Conservation (phyloP, 257 asterid species). For the Solanum rostratum region DNA sequence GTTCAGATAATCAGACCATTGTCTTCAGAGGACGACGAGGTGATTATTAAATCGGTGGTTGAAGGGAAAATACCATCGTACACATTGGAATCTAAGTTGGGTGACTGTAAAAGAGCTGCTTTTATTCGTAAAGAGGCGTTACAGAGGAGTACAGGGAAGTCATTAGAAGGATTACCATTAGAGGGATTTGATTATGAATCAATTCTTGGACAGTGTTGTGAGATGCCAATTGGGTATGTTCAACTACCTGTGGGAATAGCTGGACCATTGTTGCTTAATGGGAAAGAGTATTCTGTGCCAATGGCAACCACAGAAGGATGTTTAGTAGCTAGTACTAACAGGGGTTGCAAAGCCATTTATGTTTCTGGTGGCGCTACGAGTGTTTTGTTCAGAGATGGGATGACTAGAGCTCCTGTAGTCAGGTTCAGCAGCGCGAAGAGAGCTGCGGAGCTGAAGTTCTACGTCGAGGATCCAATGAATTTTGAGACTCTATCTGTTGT, state of each 20-base stretch:
- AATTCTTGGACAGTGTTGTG: constrained; percentile 55
- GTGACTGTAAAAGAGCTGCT: constrained; percentile 36
- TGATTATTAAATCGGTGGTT: constrained; percentile 19
- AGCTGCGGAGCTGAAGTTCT: constrained; percentile 41
- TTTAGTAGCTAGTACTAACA: constrained; percentile 47
- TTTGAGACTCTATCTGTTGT: constrained; percentile 28
- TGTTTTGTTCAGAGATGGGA: constrained; percentile 30
- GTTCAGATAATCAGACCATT: background rate
- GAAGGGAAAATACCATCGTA: constrained; percentile 28
- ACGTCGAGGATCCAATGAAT: constrained; percentile 34
- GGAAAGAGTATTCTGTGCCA: constrained; percentile 40
- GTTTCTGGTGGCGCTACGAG: constrained; percentile 42
- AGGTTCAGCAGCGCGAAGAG: constrained; percentile 35
- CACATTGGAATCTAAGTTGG: constrained; percentile 32
- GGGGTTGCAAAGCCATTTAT: constrained; percentile 49
- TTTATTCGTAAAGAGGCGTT: constrained; percentile 32
- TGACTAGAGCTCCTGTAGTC: constrained; percentile 54
- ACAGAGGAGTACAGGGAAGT: constrained; percentile 36
- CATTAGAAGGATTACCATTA: constrained; percentile 38
- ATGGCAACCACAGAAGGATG: constrained; percentile 62
- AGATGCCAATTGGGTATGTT: constrained; percentile 55
- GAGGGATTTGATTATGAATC: constrained; percentile 48
- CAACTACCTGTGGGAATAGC: constrained; percentile 57
- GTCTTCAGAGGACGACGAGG: constrained; percentile 23
- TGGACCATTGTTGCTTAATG: constrained; percentile 47